A percentile compares a stretch with the other conserved stretches of the same genome.
Conservation (phyloP, 2,329 filamentous ascomycete genomes). For the Ambrosiella xylebori region DNA sequence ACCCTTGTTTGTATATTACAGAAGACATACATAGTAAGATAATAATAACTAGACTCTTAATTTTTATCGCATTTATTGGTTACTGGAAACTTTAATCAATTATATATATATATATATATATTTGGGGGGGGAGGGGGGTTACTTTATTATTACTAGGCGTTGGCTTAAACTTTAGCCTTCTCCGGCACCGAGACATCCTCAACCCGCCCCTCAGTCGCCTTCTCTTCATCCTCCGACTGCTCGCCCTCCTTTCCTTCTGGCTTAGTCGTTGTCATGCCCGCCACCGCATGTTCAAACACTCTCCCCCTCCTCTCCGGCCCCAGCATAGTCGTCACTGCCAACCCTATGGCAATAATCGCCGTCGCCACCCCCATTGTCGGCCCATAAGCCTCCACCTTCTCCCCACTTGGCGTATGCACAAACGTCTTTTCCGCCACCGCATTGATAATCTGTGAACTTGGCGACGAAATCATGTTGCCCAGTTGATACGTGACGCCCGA, state of each 20-base stretch:
- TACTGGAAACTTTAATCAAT: not conserved
- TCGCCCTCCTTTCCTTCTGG: conserved; percentile 14
- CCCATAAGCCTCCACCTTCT: conserved; percentile 50
- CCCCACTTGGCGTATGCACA: conserved; percentile 35
- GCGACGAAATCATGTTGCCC: conserved; percentile 55
- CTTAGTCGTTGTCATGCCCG: conserved; percentile 17
- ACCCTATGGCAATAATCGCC: conserved; percentile 56
- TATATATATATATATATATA: too few species aligned
- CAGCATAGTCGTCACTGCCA: conserved; percentile 47
- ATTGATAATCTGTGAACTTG: conserved; percentile 61
- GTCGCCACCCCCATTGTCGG: conserved; percentile 61
- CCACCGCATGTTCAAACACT: conserved; percentile 44
- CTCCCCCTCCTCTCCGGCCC: conserved; percentile 60
- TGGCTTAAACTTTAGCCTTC: not conserved
- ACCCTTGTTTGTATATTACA: not conserved
- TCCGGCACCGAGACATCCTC: not conserved
- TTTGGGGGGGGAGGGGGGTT: too few species aligned
- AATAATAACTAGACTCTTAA: not conserved
- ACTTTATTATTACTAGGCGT: not conserved
- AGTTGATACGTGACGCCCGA: conserved; percentile 62
- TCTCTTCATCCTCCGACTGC: conserved; percentile 11
- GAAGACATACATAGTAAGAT: not conserved
- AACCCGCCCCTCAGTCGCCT: not conserved
- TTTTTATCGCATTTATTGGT: not conserved
- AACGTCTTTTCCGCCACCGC: conserved; percentile 48